Conservation (phyloP, 495 filamentous ascomycete species). For the Aspergillus avenaceus region DNA sequence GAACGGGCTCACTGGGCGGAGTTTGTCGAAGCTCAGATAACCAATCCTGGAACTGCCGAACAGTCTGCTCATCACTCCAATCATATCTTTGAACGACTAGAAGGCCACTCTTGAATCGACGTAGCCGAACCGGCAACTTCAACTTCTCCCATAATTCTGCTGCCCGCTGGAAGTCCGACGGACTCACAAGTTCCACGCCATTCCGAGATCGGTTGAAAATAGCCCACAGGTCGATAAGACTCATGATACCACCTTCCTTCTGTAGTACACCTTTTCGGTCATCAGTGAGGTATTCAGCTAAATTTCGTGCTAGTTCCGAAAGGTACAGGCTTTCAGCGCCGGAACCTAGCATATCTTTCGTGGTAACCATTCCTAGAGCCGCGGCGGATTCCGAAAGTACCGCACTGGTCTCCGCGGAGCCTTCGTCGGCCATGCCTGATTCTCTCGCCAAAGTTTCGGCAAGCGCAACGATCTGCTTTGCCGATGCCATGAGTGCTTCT, state of each 20-base stretch:
- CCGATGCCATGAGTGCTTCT: constrained; percentile 93
- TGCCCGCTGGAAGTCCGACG: constrained; percentile 86
- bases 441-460: constrained; percentile 82
- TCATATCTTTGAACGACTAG: constrained; percentile 87
- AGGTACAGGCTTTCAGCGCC: constrained; percentile 58
- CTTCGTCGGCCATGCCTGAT: constrained; percentile 53
- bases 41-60: constrained; percentile 72
- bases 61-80: constrained; percentile 86
- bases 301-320: constrained; percentile 77
- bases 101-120: constrained; percentile 86
- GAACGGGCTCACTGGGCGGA: constrained; percentile 57
- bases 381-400: constrained; percentile 79
- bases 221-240: constrained; percentile 93
- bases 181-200: constrained; percentile 91
- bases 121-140: constrained; percentile 77
- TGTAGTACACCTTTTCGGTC: constrained; percentile 76
- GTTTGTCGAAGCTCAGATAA: constrained; percentile 64
- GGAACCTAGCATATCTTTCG: constrained; percentile 79
- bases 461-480: constrained; percentile 90
- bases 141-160: constrained; percentile 84
- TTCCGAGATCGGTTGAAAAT: constrained; percentile 94
- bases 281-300: constrained; percentile 93
- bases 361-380: constrained; percentile 83
- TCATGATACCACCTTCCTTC: constrained; percentile 89
- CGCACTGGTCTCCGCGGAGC: constrained; percentile 61